These are phyloP conservation scores for Delitschia confertaspora DNA, from an alignment of 495 filamentous ascomycete genomes.

Conservation along the genomic window DNA sequence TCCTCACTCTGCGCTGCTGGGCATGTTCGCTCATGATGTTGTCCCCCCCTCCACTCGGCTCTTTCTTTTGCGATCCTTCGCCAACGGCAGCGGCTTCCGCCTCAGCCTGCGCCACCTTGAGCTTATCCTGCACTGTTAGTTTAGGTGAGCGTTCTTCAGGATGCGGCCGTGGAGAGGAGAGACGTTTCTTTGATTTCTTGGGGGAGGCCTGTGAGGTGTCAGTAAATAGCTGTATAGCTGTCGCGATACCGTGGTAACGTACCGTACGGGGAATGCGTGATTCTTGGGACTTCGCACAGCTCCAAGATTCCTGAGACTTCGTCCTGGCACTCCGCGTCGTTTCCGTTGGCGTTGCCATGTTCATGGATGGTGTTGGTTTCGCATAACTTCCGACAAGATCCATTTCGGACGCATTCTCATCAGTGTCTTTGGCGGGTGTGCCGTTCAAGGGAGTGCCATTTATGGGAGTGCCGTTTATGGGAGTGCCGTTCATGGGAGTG, in stretches of 20 bases:
- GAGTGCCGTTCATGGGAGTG: too few relatives aligned
- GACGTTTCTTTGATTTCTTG: conserved; percentile 26
- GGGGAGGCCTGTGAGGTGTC: conserved; percentile 26
- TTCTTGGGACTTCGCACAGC: conserved; percentile 3
- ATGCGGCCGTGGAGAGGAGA: conserved; percentile 26
- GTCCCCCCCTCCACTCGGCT: conserved; percentile 1
- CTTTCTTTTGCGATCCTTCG: conserved; percentile 14
- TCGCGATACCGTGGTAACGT: conserved; percentile 22
- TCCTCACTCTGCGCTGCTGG: conserved; percentile 13
- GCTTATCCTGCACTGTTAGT: conserved; percentile 36
- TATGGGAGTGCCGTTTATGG: too few relatives aligned
- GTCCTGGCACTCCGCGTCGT: conserved; percentile 6
- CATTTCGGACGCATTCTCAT: conserved; percentile 22
- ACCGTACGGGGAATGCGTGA: conserved; percentile 23
- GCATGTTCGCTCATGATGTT: conserved; percentile 20
- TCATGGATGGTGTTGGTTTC: conserved; percentile 1
- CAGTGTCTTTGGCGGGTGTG: conserved; percentile 19
- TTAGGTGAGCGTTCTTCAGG: conserved; percentile 29
- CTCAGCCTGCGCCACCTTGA: conserved; percentile 34
- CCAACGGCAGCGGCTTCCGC: conserved; percentile 33
- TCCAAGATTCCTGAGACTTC: conserved; percentile 2
- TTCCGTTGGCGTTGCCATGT: conserved; percentile 3
- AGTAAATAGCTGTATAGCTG: conserved; percentile 18
- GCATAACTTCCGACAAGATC: conserved; percentile 7
- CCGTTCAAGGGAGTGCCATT: too few relatives aligned